Evolutionary conservation across 2,329 filamentous ascomycete genomes (phyloP).

Genomic region (Venturia effusa): DNA sequence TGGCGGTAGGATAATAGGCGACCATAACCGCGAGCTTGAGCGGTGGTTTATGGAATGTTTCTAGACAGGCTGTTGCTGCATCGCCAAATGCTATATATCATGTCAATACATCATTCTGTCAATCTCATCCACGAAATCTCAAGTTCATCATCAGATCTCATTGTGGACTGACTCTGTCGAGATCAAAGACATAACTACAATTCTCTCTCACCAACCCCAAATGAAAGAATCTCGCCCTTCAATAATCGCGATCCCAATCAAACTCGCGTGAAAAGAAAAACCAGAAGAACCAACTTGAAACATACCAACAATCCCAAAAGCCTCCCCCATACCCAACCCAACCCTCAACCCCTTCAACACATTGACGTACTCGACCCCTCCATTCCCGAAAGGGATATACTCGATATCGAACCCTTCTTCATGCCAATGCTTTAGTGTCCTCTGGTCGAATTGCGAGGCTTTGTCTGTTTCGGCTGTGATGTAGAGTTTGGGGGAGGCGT

Average conservation of each 20-base stretch:
- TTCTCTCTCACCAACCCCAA: not conserved
- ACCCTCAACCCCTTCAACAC: constrained; percentile 42
- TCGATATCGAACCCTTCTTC: constrained; percentile 50
- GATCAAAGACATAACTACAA: not conserved
- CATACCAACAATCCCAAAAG: constrained; percentile 52
- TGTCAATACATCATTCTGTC: not conserved
- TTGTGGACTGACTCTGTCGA: not conserved
- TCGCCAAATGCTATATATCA: constrained; percentile 46
- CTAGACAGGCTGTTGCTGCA: constrained; percentile 48
- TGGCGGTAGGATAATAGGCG: constrained; percentile 51
- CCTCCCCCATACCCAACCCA: constrained; percentile 30
- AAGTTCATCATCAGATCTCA: no score
- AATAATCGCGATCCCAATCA: no score
- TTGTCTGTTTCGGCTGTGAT: constrained; percentile 38
- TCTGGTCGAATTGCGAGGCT: constrained; percentile 40
- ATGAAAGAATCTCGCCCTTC: no score
- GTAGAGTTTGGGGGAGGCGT: constrained; percentile 23
- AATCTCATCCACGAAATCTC: not conserved
- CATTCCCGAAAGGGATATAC: constrained; percentile 43
- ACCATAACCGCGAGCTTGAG: constrained; percentile 48
- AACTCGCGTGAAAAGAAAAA: not conserved
- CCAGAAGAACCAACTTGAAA: not conserved
- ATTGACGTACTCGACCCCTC: constrained; percentile 36
- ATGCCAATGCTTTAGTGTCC: constrained; percentile 43
- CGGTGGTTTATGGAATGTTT: constrained; percentile 45